These are phyloP conservation scores for Lotmaria passim DNA, from an alignment of 208 protist genomes.

Conservation along the genomic window DNA sequence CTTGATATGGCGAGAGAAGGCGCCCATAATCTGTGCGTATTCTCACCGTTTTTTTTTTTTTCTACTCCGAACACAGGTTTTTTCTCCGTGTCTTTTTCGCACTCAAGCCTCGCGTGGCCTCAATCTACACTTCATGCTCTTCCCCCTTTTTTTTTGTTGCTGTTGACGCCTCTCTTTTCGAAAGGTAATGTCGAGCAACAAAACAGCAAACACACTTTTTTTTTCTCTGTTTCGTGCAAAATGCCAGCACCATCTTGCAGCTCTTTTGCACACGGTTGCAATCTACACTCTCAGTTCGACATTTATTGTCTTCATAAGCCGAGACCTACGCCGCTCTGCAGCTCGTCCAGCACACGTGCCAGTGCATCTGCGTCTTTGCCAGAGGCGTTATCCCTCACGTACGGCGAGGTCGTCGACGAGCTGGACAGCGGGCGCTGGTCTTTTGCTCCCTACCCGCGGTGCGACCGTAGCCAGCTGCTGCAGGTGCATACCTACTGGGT, in stretches of 20 bases:
- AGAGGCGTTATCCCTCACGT: no score
- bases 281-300: neutral
- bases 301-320: slow-evolving; percentile 12
- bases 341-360: neutral
- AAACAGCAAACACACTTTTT: neutral
- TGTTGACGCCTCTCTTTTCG: no score
- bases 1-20: neutral
- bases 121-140: no score
- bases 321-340: neutral
- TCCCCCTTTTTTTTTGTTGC: no score
- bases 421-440: slow-evolving; percentile 23
- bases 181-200: no score
- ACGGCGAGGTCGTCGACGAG: slow-evolving; percentile 24
- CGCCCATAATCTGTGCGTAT: neutral
- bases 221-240: neutral
- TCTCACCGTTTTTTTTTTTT: slow-evolving; percentile 14
- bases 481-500: slow-evolving; percentile 59
- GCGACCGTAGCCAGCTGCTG: slow-evolving; percentile 49
- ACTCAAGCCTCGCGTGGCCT: no score
- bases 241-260: neutral
- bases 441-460: slow-evolving; percentile 68
- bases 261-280: neutral
- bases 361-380: no score
- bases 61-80: no score
- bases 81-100: no score